Evolutionary conservation across 768 basidiomycete species (phyloP), one percentile per base, ranked within the genome.

Genomic region (Gloeopeniophorella convolvens): DNA sequence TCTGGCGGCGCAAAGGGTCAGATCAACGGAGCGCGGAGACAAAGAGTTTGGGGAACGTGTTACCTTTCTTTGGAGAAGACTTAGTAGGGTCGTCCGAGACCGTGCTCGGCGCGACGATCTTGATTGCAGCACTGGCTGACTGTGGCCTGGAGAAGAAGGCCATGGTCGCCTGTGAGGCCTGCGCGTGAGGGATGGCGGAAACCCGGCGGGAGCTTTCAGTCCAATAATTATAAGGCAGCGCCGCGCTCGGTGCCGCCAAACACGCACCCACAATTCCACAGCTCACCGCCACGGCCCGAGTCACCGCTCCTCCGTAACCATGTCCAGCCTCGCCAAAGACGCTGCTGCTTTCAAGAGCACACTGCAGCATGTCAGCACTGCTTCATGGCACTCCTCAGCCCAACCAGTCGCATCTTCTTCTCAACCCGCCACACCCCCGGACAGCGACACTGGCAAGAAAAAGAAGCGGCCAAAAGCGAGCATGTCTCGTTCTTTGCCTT

Each of bases 291-390:
- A 5, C 4, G 34, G 34, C 4, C 43, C 32, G 24, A 28, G 7
- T 51, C 35, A 43, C 48, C 11, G 26, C 48, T 21, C 18, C 33
- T 16, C 51, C 64, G 61, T 61, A 13, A 20, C 58, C 66, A 87
- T 86, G 85, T 79, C 83, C 21, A 73, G 72, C 52, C 76, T 88
- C 32, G 75, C 76, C n/a, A 73, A 80, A 66, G 87, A 89, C 55
- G 72, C 78, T 41, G 81, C 85, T 48, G 70, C 80, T 32, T 88
- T 88, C 74, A 85, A 85, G 63, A 72, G 70, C 9, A 70, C 74
- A 10, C 67, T 88, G 23, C 73, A 81, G 12, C 68, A 80, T 47
- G 83, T 84, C 63, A 79, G 87, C 61, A 83, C 76, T 51, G 67
- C 77, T 0, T 86, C 87, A 54, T 89, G 86, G 86, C 86, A 88